phyloP scores from a whole-genome alignment of 106 monocot species.

The Hemerocallis citrina region DNA sequence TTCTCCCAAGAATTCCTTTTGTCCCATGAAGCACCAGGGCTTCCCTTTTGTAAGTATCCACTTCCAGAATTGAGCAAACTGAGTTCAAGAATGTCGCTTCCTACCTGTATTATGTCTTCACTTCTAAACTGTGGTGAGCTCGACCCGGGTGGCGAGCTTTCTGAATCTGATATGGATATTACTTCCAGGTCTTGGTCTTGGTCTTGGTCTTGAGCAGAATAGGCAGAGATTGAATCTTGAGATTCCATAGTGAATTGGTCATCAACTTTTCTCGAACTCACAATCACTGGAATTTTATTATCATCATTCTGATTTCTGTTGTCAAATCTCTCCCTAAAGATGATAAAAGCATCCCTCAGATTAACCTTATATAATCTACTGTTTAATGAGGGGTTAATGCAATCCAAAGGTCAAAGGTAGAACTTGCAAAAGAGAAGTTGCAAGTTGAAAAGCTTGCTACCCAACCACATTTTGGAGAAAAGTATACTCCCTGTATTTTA shows the following conservation, averaged over 20 bases:
- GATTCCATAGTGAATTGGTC: background rate
- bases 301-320: conserved; percentile 1
- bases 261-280: background rate
- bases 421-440: no score
- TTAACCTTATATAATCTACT: no score
- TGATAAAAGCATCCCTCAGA: background rate
- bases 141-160: conserved; percentile 11
- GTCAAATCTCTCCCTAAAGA: conserved; percentile 31
- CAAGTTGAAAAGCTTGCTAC: no score
- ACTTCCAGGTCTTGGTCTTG: conserved; percentile 13
- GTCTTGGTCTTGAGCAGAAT: conserved; percentile 2
- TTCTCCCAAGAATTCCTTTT: conserved; percentile 31
- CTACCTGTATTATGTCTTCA: background rate
- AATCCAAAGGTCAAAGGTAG: no score
- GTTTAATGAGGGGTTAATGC: no score
- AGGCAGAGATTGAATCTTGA: background rate
- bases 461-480: no score
- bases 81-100: background rate
- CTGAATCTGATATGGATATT: conserved; percentile 5
- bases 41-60: background rate
- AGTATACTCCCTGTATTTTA: no score
- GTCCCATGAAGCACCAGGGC: conserved; percentile 23
- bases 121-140: conserved; percentile 6
- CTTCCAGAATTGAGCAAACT: background rate
- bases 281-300: background rate